Evolutionary conservation across 352 stramenopile genomes (phyloP), one percentile per base, ranked within the genome.

Genomic region (Phytophthora parvispora): DNA sequence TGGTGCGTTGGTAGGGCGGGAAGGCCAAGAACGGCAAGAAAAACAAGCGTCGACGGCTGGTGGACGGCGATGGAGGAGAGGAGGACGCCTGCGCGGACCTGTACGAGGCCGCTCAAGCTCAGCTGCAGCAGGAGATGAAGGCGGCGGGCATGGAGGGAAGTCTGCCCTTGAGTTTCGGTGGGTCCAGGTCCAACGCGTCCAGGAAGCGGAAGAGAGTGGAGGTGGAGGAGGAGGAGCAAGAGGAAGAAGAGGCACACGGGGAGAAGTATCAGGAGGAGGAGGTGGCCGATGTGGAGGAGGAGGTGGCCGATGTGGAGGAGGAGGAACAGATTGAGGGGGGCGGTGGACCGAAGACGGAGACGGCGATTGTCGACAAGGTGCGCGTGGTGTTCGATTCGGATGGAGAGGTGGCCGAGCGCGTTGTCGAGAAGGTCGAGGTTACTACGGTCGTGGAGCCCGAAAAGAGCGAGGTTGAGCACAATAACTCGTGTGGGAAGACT

Each of bases 351-450:
- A 60, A 49, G 31, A 45, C 16, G 34, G 52, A 77, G 59, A 83
- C 58, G n/a, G 56, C 56, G 1, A 56, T 78, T 45, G 50, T 85
- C 16, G 74, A 89, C 22, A 92, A 93, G 51, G 54, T 92, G 42
- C 86, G 85, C 25, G 76, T 93, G 20, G 77, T 80, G 22, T 92
- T 83, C 64, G 75, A 90, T 71, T 92, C 86, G 7, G 82, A 93
- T 56, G 86, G 83, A 20, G 83, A 89, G 64, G 78, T 87, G 13
- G 53, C 57, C 0, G 74, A 87, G 20, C 83, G 76, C 15, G 52
- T 77, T 29, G 53, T 88, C 3, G 70, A 91, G 28, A 58, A 77
- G 16, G 73, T 92, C 12, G 75, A 81, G 22, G 29, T 86, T 18
- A 27, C 63, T 28, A 50, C 58, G 24, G 47, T 62, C 9, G 40